Percentiles rank a stretch among this genome's conserved stretches.
Conservation (phyloP, 1,284 basidiomycete genomes). For the Hymenochaete sp. region DNA sequence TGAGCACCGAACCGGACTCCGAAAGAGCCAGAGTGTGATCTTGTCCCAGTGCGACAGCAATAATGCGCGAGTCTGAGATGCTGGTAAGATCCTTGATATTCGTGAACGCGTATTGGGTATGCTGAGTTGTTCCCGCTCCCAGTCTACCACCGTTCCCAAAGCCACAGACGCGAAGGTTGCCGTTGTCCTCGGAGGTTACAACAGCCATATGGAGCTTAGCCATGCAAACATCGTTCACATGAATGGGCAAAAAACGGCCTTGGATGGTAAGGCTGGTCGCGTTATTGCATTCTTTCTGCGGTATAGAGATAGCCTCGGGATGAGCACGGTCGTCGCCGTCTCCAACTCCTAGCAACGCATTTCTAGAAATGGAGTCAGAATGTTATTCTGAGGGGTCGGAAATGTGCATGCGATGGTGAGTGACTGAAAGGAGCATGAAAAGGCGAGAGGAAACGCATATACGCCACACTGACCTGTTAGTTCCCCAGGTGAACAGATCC, state of each 20-base stretch:
- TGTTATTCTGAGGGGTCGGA: no score
- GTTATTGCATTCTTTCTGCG: slow-evolving; percentile 19
- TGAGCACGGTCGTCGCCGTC: slow-evolving; percentile 73
- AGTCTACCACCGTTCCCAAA: slow-evolving; percentile 80
- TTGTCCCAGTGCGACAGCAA: slow-evolving; percentile 76
- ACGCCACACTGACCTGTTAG: slow-evolving; percentile 59
- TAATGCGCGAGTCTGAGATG: slow-evolving; percentile 45
- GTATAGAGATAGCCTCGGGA: slow-evolving; percentile 71
- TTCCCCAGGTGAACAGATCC: slow-evolving; percentile 88
- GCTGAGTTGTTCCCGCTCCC: slow-evolving; percentile 52
- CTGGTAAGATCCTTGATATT: slow-evolving; percentile 27
- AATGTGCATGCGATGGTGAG: no score
- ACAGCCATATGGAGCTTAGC: slow-evolving; percentile 80
- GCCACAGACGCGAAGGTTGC: slow-evolving; percentile 79
- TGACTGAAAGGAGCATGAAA: no score
- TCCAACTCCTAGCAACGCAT: slow-evolving; percentile 77
- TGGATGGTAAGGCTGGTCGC: slow-evolving; percentile 23
- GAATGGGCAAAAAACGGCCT: slow-evolving; percentile 48
- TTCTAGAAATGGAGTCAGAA: slow-evolving; percentile 34
- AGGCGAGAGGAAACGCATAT: no score
- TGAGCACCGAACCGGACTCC: slow-evolving; percentile 71
- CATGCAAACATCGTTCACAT: slow-evolving; percentile 67
- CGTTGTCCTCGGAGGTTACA: slow-evolving; percentile 62
- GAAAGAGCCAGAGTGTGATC: slow-evolving; percentile 92
- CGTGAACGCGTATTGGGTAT: slow-evolving; percentile 66